phyloP scores from a whole-genome alignment of 305 asterid genomes.

The Fraxinus greggii region DNA sequence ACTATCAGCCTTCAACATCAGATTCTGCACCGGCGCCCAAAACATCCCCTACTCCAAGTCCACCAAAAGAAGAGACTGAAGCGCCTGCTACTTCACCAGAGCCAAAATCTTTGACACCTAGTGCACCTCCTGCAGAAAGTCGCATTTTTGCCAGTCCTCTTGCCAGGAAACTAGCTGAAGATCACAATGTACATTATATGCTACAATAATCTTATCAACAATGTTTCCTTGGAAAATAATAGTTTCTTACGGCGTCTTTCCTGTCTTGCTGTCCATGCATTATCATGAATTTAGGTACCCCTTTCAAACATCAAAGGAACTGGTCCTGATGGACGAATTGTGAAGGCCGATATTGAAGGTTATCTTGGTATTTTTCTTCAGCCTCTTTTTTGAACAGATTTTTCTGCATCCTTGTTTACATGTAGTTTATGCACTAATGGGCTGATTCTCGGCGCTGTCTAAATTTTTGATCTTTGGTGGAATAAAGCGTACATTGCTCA shows the following conservation, averaged over 20 bases:
- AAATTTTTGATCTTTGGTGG: not conserved
- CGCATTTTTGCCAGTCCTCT: constrained; percentile 58
- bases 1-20: constrained; percentile 65
- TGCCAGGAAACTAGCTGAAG: constrained; percentile 52
- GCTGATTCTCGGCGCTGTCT: not conserved
- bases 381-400: constrained; percentile 2
- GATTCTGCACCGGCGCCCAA: constrained; percentile 65
- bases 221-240: not conserved
- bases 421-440: not conserved
- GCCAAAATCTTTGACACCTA: constrained; percentile 39
- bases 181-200: constrained; percentile 34
- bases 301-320: constrained; percentile 52
- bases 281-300: constrained; percentile 36
- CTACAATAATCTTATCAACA: not conserved
- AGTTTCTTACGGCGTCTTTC: not conserved
- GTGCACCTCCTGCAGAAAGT: constrained; percentile 32
- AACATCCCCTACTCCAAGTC: constrained; percentile 59
- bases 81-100: constrained; percentile 58
- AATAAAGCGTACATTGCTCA: not conserved
- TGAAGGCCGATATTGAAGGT: constrained; percentile 58
- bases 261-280: not conserved
- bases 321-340: constrained; percentile 54
- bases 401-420: not conserved
- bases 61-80: constrained; percentile 61
- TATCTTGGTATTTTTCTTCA: constrained; percentile 39